Conservation (phyloP, 768 basidiomycete genomes). For the Tricholoma terreum region DNA sequence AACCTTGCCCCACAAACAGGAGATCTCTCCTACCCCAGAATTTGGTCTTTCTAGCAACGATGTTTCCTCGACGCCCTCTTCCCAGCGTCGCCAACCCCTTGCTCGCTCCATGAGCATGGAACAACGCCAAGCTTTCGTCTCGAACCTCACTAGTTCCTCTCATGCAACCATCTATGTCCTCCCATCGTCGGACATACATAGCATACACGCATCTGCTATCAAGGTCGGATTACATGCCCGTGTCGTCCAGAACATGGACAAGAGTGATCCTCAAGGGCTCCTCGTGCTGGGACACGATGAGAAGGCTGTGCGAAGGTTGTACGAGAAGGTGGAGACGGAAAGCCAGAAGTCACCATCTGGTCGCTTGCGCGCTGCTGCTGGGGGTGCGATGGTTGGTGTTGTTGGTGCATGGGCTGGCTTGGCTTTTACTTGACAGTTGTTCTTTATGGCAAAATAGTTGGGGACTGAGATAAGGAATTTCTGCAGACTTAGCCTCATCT, state of each 20-base stretch:
- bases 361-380: slow-evolving; percentile 43
- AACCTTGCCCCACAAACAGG: slow-evolving; percentile 3
- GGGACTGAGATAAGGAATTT: neutral
- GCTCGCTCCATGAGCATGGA: slow-evolving; percentile 49
- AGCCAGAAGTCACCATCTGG: slow-evolving; percentile 19
- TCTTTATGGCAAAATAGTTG: neutral
- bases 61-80: slow-evolving; percentile 9
- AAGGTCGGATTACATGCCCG: slow-evolving; percentile 43
- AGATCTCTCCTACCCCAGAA: slow-evolving; percentile 11
- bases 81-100: slow-evolving; percentile 26
- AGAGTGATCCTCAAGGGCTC: slow-evolving; percentile 37
- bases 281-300: slow-evolving; percentile 53
- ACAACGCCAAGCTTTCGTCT: slow-evolving; percentile 50
- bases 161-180: slow-evolving; percentile 50
- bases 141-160: slow-evolving; percentile 39
- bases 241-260: slow-evolving; percentile 35
- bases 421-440: slow-evolving; percentile 39
- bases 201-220: slow-evolving; percentile 38
- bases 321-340: slow-evolving; percentile 30
- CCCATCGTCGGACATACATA: slow-evolving; percentile 41
- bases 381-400: slow-evolving; percentile 59
- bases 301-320: slow-evolving; percentile 41
- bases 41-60: neutral
- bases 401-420: slow-evolving; percentile 59
- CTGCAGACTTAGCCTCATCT: neutral